Base-by-base conservation (phyloP, 2,329 filamentous ascomycete species). In the Cladobotryum mycophilum region DNA sequence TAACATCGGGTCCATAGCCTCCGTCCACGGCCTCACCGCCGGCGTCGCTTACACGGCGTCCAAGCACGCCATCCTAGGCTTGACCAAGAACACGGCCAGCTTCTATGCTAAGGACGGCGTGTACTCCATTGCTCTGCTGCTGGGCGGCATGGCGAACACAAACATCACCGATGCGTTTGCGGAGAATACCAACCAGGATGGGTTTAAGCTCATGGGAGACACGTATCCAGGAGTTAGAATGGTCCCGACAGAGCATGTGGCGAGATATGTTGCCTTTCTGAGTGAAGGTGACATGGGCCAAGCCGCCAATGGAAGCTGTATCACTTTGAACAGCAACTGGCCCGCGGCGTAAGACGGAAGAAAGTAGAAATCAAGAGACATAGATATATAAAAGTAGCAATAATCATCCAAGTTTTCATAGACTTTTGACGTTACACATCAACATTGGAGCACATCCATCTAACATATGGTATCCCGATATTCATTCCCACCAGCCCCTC, bases 1-100 rank as follows among this genome's bases (percentile, higher is more conserved):
- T 60, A 81, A 79, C 61, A 74, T 81, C 47, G 71, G 69, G 17
- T 78, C 73, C 20, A 67, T 72, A 33, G 73, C 75, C 9, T 69
- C 70, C 3, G 61, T 69, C 40, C 65, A 67, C 44, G 76, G 76
- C 41, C 59, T 64, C 45, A 48, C 58, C 17, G 62, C 60, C 4
- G 76, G 76, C 25, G 71, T 68, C 11, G 74, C 76, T 15, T 80
- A 80, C 58, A 79, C 76, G 0, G 70, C 71, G 1, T 72, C 68
- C 62, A 80, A 81, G 64, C 76, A 80, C 56, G 78, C 73, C 9
- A 60, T 81, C 13, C 58, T 78, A 3, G 78, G 75, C 1, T 62
- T 82, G 51, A 79, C 76, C 13, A 78, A 76, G 62, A 82, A 78
- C 63, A 83, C 78, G 13, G 79, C 79, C 2, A 70, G 73, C 0